Percentiles rank a stretch among this genome's conserved stretches.
Evolutionary conservation across 1,139 yeast species (phyloP).

Genomic region (Yamadazyma dushanensis): DNA sequence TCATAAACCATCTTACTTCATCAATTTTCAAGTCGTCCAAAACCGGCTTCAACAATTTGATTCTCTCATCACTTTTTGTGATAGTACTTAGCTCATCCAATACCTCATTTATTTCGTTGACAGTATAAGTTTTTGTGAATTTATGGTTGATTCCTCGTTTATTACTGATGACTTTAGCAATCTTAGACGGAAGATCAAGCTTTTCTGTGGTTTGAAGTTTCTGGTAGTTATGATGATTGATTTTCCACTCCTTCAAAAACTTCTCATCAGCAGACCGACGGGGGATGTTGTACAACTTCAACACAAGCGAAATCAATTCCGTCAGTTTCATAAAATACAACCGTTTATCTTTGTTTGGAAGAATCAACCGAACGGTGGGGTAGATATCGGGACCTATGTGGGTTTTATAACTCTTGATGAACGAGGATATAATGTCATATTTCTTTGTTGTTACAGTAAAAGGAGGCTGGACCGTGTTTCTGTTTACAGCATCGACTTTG

Average conservation of each 20-base stretch:
- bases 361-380: conserved; percentile 62
- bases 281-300: conserved; percentile 36
- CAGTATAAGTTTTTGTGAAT: conserved; percentile 35
- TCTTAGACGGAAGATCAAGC: conserved; percentile 35
- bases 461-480: conserved; percentile 27
- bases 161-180: conserved; percentile 48
- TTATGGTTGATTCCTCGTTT: conserved; percentile 38
- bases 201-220: conserved; percentile 7
- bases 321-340: conserved; percentile 55
- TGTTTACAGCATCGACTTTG: conserved; percentile 32
- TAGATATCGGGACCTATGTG: conserved; percentile 70
- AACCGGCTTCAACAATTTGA: conserved; percentile 47
- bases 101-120: conserved; percentile 56
- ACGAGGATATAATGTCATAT: conserved; percentile 38
- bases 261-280: conserved; percentile 35
- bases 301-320: conserved; percentile 46
- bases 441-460: conserved; percentile 30
- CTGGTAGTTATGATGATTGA: conserved; percentile 27
- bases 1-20: conserved; percentile 71
- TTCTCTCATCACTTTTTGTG: conserved; percentile 35
- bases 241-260: conserved; percentile 42
- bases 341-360: conserved; percentile 63
- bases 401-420: conserved; percentile 59
- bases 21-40: conserved; percentile 56
- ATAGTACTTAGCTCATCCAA: conserved; percentile 51